Base-by-base conservation (phyloP, 306 rosid species). In the Sesbania bispinosa region DNA sequence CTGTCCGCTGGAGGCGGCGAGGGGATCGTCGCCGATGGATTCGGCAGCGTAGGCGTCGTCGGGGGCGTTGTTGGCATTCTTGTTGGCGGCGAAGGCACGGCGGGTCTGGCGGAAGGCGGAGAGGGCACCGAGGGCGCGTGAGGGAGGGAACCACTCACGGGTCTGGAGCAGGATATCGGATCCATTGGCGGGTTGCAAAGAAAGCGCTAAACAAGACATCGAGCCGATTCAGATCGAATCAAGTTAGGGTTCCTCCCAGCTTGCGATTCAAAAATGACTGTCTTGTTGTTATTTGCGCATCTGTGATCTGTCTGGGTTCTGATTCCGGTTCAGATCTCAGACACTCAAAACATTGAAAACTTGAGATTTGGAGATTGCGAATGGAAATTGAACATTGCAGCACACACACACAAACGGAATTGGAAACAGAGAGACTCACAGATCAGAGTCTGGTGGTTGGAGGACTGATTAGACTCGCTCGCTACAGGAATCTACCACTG, bases 131-230 rank as follows among this genome's bases (percentile, higher is more conserved):
- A 92, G 94, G 71, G 98, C 96, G 27, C 94, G 86, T 27, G 98
- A 85, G 7, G 98, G 96, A 4, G 96, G 95, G 81, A 92, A 92
- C 95, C 98, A 92, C 73, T 88, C 96, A n/a, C 90, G 95, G 19
- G 98, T 92, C 82, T 92, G 98, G 32, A 79, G 96, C 0, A 92
- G 89, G 70, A 92, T 89, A 58, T 92, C 98, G 68, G 96, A 86
- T 79, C 86, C 98, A 85, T 88, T 73, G 7, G 92, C 72, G 13
- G 96, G 98, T 80, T 92, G 98, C 4, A 92, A 81, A 38, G 98
- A 88, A 13, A 92, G 89, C 33, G 98, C 94, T 67, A 92, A 79
- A 82, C 98, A 92, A 45, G 98, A 88, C 98, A 89, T 88, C 27
- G 7, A 21, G 73, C 24, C 5, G 66, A 63, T 71, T 52, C 39